Base-by-base conservation (phyloP, 148 eudicot genomes). In the Oxyria digyna region DNA sequence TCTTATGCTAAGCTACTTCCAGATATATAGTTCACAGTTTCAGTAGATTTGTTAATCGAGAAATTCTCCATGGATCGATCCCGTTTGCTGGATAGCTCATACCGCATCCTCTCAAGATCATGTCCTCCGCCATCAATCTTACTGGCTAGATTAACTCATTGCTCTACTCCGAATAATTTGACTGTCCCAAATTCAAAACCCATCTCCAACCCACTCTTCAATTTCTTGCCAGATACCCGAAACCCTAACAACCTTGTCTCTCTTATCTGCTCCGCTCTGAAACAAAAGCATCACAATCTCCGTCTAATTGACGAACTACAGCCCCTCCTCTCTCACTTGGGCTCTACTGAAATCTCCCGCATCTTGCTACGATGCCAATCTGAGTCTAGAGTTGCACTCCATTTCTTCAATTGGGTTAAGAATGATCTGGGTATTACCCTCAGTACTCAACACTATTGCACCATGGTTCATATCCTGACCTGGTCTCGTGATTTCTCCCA, bases 351-450 rank as follows among this genome's bases (percentile, higher is more conserved):
- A 70, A 82, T 89, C 29, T 87, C 95, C 3, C 83, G 87, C 78
- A 79, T 93, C 67, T 77, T 93, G 82, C 77, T 93, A 40, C 83
- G 96, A 76, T 89, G 91, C 75, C 98, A 93, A 74, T 82, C 85
- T 70, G 88, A 93, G 65, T 80, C 85, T 67, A 67, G 62, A 13
- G 68, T 76, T 67, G 89, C 96, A 72, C 79, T 93, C 38, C 37
- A 49, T 62, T 93, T 93, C 88, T 93, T 93, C 52, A 78, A 81
- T 59, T 89, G 95, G 91, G 87, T 87, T 1, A 89, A 76, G 74
- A 71, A 71, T 75, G 88, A 87, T 74, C 69, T 89, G 76, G 77
- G 82, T 71, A 57, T 87, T 54, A 31, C 43, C 27, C 95, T 82
- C 11, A 78, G 35, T 72, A 62, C 76, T 27, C 72, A 74, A 45